Base-by-base conservation (phyloP, 2,329 filamentous ascomycete species). In the Thelonectria rubi region DNA sequence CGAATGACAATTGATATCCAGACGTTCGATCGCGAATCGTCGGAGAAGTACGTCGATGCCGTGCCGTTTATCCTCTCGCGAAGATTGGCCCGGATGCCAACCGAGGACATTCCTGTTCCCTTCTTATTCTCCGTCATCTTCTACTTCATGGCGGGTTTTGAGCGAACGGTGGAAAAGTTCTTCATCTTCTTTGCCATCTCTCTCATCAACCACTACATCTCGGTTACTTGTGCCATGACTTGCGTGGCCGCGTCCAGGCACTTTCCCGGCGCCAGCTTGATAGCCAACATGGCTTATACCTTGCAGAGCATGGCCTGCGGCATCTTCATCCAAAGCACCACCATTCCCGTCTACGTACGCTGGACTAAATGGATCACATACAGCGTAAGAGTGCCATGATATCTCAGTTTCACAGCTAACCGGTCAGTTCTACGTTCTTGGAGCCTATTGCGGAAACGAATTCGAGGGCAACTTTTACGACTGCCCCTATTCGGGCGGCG, bases 91-190 rank as follows among this genome's bases (percentile, higher is more conserved):
- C 83, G 90, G 6, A 77, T 93, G 20, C 81, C 88, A 2, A 86
- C 90, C 0, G 91, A 94, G 72, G 91, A 93, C 70, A 71, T 93
- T 0, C 89, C 90, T 0, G 89, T 92, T 1, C 91, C 91, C 0
- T 82, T 92, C 15, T 73, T 92, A 3, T 93, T 89, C 70, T 88
- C 88, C 6, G 76, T 88, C 2, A 88, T 93, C 8, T 89, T 88
- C 71, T 94, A 93, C 74, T 93, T 92, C 73, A 92, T 93, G 88
- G 86, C 87, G 7, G 90, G 90, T 0, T 91, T 93, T 67, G 86
- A 91, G 48, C 80, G 83, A 3, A 83, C 88, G 9, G 85, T 82
- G 0, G 76, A 71, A 1, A 86, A 89, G 55, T 93, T 93, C 74
- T 88, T 94, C 60, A 87, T 84, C 1, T 94, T 93, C 77, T 89